These are phyloP conservation scores for Tylopilus sp. DNA, from an alignment of 1,284 basidiomycete species.

Conservation along the genomic window DNA sequence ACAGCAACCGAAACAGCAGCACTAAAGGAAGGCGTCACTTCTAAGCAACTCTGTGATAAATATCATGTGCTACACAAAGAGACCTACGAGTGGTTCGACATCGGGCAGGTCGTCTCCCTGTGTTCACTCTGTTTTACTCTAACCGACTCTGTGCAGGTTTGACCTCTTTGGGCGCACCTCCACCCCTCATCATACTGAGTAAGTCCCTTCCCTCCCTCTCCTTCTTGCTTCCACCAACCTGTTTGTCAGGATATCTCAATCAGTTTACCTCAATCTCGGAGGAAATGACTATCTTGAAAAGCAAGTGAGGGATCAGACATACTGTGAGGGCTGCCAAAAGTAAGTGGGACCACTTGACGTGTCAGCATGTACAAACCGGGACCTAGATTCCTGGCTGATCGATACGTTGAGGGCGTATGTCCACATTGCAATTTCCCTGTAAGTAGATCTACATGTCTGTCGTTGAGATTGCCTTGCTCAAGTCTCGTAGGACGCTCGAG, in stretches of 20 bases:
- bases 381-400: constrained; percentile 85
- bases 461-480: background rate
- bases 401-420: constrained; percentile 93
- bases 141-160: constrained; percentile 56
- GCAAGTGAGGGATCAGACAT: constrained; percentile 88
- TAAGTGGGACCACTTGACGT: constrained; percentile 32
- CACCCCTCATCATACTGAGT: constrained; percentile 88
- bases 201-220: constrained; percentile 30
- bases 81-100: constrained; percentile 95
- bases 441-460: constrained; percentile 17
- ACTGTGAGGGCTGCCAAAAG: constrained; percentile 88
- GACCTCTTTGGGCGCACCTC: constrained; percentile 98
- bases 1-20: constrained; percentile 99
- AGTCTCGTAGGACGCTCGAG: constrained; percentile 78
- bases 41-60: constrained; percentile 89
- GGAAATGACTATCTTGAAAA: constrained; percentile 75
- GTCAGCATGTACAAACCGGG: background rate
- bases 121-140: background rate
- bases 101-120: constrained; percentile 50
- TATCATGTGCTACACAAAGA: constrained; percentile 88
- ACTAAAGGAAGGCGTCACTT: constrained; percentile 87
- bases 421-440: constrained; percentile 87
- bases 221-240: constrained; percentile 8
- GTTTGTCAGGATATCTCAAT: constrained; percentile 76
- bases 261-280: constrained; percentile 80